These are phyloP conservation scores for Collariella sp. DNA, from an alignment of 495 filamentous ascomycete species.

Conservation along the genomic window DNA sequence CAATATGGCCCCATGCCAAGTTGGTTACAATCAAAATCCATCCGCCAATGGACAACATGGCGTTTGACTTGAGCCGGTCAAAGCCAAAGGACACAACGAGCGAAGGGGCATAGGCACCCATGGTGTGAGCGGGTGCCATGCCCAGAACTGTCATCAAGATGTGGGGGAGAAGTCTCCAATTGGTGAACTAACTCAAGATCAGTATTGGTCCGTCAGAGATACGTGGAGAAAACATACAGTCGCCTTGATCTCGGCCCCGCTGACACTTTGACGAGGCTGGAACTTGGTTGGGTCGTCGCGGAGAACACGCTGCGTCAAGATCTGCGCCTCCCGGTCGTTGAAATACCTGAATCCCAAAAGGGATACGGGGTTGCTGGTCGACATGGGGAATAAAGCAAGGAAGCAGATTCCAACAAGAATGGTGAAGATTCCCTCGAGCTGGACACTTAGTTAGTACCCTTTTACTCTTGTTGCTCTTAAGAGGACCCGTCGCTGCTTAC, in stretches of 20 bases:
- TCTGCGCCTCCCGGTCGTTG: constrained; percentile 29
- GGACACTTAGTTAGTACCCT: background rate
- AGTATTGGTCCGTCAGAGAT: too few relatives aligned
- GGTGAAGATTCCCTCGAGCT: constrained; percentile 45
- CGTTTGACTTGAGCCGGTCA: constrained; percentile 42
- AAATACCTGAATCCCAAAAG: constrained; percentile 35
- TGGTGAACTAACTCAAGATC: constrained; percentile 14
- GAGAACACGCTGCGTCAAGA: constrained; percentile 29
- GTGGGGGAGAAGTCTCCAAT: constrained; percentile 37
- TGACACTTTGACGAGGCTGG: constrained; percentile 12
- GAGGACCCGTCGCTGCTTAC: background rate
- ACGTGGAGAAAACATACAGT: constrained; percentile 7
- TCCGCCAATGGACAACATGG: constrained; percentile 40
- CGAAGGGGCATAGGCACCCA: constrained; percentile 37
- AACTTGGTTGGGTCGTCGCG: constrained; percentile 31
- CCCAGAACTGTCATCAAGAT: constrained; percentile 32
- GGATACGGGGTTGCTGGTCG: constrained; percentile 37
- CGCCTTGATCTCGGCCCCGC: constrained; percentile 16
- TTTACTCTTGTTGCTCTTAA: background rate
- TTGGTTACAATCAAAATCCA: constrained; percentile 34
- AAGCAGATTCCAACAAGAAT: constrained; percentile 44
- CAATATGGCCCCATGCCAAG: constrained; percentile 35
- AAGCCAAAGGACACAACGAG: constrained; percentile 40
- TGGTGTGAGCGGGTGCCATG: constrained; percentile 21
- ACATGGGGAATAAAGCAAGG: constrained; percentile 40